Percentiles rank a stretch among this genome's conserved stretches.
Conservation (phyloP, 768 basidiomycete species). For the Scleroderma bovista region DNA sequence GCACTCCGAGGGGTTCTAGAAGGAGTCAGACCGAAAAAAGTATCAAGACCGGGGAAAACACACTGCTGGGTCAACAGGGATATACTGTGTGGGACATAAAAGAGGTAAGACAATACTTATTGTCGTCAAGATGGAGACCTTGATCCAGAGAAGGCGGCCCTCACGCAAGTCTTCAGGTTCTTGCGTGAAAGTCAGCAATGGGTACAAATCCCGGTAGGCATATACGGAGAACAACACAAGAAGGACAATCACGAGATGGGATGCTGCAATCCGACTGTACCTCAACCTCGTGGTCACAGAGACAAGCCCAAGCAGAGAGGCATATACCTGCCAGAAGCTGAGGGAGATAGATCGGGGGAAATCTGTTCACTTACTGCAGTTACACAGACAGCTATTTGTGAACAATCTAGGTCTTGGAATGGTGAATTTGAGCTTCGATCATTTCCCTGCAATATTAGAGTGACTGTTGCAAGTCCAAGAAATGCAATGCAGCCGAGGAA, state of each 20-base stretch:
- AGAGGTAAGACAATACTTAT: conserved; percentile 49
- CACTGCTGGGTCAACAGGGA: conserved; percentile 45
- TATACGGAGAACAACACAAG: conserved; percentile 45
- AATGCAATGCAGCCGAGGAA: conserved; percentile 17
- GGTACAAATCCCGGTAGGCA: conserved; percentile 55
- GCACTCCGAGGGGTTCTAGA: conserved; percentile 16
- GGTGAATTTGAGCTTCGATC: not conserved
- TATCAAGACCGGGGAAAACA: not conserved
- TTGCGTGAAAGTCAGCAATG: conserved; percentile 49
- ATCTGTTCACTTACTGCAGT: conserved; percentile 9
- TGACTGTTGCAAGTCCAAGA: conserved; percentile 12
- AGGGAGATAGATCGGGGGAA: not conserved
- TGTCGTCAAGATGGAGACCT: conserved; percentile 40
- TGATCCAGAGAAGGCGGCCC: conserved; percentile 48
- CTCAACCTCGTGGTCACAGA: conserved; percentile 29
- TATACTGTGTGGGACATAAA: conserved; percentile 49
- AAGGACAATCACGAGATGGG: conserved; percentile 45
- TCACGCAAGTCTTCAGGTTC: conserved; percentile 44
- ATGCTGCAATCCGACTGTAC: conserved; percentile 22
- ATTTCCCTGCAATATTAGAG: not conserved
- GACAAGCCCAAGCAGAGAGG: conserved; percentile 35
- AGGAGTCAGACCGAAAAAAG: not conserved
- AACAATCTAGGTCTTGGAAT: not conserved
- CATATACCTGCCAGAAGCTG: conserved; percentile 31
- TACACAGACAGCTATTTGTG: conserved; percentile 8